Percentiles rank a stretch among this genome's conserved stretches.
These are phyloP conservation scores for Xerocomus potaroensis DNA, from an alignment of 768 basidiomycete genomes.

Conservation along the genomic window DNA sequence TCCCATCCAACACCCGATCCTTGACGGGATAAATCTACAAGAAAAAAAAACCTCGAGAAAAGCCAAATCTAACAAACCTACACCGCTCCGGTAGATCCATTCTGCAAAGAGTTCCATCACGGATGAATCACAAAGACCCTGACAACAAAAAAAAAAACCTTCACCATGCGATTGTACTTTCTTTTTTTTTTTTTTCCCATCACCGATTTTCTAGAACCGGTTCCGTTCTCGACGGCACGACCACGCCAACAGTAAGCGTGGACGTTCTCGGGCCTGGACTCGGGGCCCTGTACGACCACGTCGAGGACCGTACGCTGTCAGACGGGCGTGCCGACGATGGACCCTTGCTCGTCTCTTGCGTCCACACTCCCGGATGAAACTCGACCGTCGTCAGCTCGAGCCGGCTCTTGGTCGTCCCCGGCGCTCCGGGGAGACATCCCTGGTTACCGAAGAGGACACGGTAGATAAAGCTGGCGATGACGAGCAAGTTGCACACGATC, in stretches of 20 bases:
- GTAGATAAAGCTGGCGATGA: constrained; percentile 10
- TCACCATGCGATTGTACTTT: too few species aligned
- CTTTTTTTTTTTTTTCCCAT: neutral
- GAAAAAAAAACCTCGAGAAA: neutral
- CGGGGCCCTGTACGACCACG: neutral
- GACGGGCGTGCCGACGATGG: neutral
- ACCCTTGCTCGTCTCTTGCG: neutral
- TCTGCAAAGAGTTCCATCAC: neutral
- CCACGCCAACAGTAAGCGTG: neutral
- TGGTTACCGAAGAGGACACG: neutral
- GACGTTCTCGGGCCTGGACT: neutral
- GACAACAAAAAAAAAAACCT: too few species aligned
- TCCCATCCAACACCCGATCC: too few species aligned
- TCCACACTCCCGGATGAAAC: neutral
- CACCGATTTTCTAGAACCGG: neutral
- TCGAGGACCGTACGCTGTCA: neutral
- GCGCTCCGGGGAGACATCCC: neutral
- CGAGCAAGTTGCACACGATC: constrained; percentile 13
- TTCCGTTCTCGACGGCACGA: neutral
- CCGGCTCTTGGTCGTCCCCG: neutral
- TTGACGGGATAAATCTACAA: too few species aligned
- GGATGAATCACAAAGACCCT: neutral
- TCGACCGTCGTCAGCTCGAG: constrained; percentile 12
- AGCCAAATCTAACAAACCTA: neutral
- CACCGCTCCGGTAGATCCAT: neutral